A percentile compares a stretch with the other conserved stretches of the same genome.
Evolutionary conservation across 345 rosid species (phyloP).

Genomic region (Acer negundo): DNA sequence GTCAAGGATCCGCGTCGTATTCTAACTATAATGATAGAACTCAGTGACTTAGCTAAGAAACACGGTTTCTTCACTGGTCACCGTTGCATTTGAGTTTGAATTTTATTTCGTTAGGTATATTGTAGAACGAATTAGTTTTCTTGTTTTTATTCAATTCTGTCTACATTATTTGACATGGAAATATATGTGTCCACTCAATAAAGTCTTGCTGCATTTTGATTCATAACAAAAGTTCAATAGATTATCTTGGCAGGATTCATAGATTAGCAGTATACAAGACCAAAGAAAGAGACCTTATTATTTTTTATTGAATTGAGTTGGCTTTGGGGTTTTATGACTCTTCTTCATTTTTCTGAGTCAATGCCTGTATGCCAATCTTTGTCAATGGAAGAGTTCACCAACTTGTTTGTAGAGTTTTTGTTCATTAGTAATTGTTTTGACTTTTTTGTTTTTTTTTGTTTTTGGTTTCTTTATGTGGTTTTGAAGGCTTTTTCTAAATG

Average conservation of each 20-base stretch:
- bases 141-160: background rate
- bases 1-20: background rate
- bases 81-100: background rate
- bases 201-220: background rate
- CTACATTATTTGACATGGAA: background rate
- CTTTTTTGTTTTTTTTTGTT: background rate
- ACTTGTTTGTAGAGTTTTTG: background rate
- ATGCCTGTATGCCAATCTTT: background rate
- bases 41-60: background rate
- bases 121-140: background rate
- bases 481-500: background rate
- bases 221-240: background rate
- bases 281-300: background rate
- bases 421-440: background rate
- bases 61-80: background rate
- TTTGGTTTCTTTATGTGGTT: too few species aligned
- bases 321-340: background rate
- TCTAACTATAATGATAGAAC: background rate
- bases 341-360: background rate
- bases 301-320: background rate
- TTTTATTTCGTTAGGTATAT: background rate
- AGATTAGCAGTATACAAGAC: background rate
- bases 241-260: background rate
- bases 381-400: slow-evolving; percentile 7
- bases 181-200: background rate